Percentiles rank a stretch among this genome's conserved stretches.
These are phyloP conservation scores for Botrytis sinoallii DNA, from an alignment of 2,329 filamentous ascomycete species.

Conservation along the genomic window DNA sequence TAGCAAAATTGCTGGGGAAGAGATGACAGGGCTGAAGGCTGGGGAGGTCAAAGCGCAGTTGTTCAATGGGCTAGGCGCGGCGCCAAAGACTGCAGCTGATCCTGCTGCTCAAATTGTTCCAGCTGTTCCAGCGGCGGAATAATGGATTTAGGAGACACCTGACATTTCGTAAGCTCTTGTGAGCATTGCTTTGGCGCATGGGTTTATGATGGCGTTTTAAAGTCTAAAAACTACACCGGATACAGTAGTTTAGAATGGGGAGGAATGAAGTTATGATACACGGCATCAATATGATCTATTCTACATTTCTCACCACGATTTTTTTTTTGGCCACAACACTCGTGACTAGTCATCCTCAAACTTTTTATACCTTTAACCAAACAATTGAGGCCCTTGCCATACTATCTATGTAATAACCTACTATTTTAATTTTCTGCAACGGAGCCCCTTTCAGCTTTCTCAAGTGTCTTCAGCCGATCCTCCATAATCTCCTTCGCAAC, in stretches of 20 bases:
- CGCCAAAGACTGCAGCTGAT: constrained; percentile 9
- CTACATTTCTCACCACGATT: background rate
- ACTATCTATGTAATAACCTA: background rate
- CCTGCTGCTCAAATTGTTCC: background rate
- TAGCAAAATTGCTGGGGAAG: constrained; percentile 55
- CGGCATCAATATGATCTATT: background rate
- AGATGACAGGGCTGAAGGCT: constrained; percentile 43
- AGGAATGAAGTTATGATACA: constrained; percentile 18
- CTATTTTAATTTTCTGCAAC: background rate
- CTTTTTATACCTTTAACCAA: background rate
- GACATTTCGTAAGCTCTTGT: constrained; percentile 6
- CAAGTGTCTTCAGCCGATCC: background rate
- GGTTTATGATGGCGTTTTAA: constrained; percentile 13
- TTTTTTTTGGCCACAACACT: background rate
- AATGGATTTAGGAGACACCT: background rate
- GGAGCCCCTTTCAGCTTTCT: background rate
- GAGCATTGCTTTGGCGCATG: constrained; percentile 17
- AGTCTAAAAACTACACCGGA: constrained; percentile 5
- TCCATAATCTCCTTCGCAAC: constrained; percentile 25
- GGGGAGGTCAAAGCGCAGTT: constrained; percentile 50
- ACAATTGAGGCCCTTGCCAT: background rate
- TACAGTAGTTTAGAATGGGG: constrained; percentile 15
- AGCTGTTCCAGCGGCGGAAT: background rate
- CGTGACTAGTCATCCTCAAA: background rate
- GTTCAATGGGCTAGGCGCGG: constrained; percentile 41